phyloP scores from a whole-genome alignment of 2,329 filamentous ascomycete species.

The Cladosporium oxysporum region DNA sequence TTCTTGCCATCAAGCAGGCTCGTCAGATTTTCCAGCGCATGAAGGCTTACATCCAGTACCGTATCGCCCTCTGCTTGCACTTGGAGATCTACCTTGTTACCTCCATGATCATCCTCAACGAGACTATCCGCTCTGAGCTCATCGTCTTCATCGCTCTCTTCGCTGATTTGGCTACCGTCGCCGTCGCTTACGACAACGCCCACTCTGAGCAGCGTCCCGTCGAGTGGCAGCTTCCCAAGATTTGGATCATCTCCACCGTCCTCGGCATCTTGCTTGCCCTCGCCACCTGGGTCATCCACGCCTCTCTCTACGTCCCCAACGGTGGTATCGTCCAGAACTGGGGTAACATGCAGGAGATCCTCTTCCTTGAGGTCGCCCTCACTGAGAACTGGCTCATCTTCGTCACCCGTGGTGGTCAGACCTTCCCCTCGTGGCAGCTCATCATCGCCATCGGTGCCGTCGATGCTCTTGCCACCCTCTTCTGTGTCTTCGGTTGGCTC shows the following conservation, averaged over 20 bases:
- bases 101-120: constrained; percentile 78
- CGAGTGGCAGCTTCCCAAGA: constrained; percentile 80
- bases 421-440: constrained; percentile 74
- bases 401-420: constrained; percentile 63
- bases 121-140: constrained; percentile 70
- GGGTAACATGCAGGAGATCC: constrained; percentile 71
- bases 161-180: constrained; percentile 76
- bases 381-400: constrained; percentile 59
- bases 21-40: constrained; percentile 77
- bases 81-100: constrained; percentile 75
- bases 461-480: constrained; percentile 70
- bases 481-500: constrained; percentile 75
- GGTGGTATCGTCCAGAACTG: constrained; percentile 76
- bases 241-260: constrained; percentile 73
- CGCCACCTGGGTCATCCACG: constrained; percentile 73
- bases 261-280: constrained; percentile 68
- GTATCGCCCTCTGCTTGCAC: constrained; percentile 73
- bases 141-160: constrained; percentile 80
- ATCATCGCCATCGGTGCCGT: constrained; percentile 70
- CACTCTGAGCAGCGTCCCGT: constrained; percentile 74
- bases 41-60: constrained; percentile 77
- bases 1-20: constrained; percentile 71
- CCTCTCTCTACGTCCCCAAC: constrained; percentile 66
- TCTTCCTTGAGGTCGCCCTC: constrained; percentile 55
- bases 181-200: constrained; percentile 77